phyloP scores from a whole-genome alignment of 2,329 filamentous ascomycete species.

The Reticulascus tulasneorum region DNA sequence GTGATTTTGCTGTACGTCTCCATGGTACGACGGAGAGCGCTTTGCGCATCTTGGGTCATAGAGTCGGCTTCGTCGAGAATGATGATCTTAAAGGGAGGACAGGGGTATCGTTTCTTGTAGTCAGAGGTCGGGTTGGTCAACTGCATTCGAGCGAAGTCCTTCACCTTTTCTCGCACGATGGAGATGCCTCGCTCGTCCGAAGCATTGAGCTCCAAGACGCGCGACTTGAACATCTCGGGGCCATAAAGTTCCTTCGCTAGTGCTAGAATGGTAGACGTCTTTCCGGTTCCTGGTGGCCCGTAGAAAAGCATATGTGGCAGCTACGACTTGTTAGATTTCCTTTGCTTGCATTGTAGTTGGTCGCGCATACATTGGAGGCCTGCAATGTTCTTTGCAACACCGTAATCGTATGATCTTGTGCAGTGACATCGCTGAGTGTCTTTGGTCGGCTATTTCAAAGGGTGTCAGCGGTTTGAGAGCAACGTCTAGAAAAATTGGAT shows the following conservation, averaged over 20 bases:
- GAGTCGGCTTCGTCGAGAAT: conserved; percentile 97
- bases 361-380: conserved; percentile 73
- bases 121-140: conserved; percentile 74
- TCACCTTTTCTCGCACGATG: conserved; percentile 96
- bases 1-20: conserved; percentile 97
- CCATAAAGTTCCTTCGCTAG: conserved; percentile 97
- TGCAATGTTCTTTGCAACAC: conserved; percentile 90
- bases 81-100: conserved; percentile 98
- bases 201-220: conserved; percentile 98
- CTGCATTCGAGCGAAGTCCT: conserved; percentile 95
- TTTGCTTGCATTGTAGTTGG: not conserved
- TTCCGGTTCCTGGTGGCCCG: conserved; percentile 93
- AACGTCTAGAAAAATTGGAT: conserved; percentile 4
- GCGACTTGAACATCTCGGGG: conserved; percentile 84
- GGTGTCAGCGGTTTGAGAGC: conserved; percentile 24
- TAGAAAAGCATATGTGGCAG: conserved; percentile 99
- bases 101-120: conserved; percentile 73
- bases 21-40: conserved; percentile 90
- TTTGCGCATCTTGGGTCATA: conserved; percentile 98
- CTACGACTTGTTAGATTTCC: conserved; percentile 31
- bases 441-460: conserved; percentile 70
- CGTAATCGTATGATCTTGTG: conserved; percentile 94
- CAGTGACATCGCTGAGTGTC: conserved; percentile 88
- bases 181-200: conserved; percentile 97
- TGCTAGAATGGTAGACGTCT: conserved; percentile 95